Conservation (phyloP, 176 grass and related monocot species). For the Neostapfia colusana region DNA sequence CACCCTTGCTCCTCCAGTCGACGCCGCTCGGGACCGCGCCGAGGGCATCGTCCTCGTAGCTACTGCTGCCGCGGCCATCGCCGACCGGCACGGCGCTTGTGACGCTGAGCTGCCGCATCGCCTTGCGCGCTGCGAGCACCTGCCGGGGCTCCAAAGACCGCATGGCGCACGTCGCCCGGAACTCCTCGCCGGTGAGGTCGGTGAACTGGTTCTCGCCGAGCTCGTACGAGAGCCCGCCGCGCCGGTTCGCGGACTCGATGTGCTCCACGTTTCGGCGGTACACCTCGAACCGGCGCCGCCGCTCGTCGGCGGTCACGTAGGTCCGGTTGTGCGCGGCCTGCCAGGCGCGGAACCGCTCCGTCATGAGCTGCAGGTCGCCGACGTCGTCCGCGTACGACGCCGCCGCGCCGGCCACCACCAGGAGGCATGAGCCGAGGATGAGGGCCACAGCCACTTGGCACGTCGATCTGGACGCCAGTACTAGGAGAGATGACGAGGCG, state of each 20-base stretch:
- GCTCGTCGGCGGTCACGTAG: constrained; percentile 23
- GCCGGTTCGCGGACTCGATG: constrained; percentile 43
- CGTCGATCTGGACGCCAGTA: neutral
- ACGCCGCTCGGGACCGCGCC: neutral
- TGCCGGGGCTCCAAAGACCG: neutral
- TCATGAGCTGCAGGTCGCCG: neutral
- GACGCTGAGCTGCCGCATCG: neutral
- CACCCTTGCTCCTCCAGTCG: constrained; percentile 21
- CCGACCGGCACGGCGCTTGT: too few relatives aligned
- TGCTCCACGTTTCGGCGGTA: constrained; percentile 32
- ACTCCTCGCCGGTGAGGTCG: constrained; percentile 39
- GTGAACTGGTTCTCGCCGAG: constrained; percentile 48
- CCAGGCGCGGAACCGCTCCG: constrained; percentile 18
- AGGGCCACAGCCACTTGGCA: neutral
- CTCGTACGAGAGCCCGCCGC: constrained; percentile 1
- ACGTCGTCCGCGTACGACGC: neutral
- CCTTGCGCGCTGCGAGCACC: neutral
- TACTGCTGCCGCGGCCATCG: too few relatives aligned
- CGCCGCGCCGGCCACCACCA: neutral
- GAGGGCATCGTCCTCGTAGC: neutral
- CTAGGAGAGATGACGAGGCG: too few relatives aligned
- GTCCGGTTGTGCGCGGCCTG: constrained; percentile 16
- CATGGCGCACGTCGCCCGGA: constrained; percentile 18
- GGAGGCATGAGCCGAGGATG: constrained; percentile 13
- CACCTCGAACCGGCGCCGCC: constrained; percentile 35